These are phyloP conservation scores for Botrytis porri DNA, from an alignment of 2,329 filamentous ascomycete genomes.

Conservation along the genomic window DNA sequence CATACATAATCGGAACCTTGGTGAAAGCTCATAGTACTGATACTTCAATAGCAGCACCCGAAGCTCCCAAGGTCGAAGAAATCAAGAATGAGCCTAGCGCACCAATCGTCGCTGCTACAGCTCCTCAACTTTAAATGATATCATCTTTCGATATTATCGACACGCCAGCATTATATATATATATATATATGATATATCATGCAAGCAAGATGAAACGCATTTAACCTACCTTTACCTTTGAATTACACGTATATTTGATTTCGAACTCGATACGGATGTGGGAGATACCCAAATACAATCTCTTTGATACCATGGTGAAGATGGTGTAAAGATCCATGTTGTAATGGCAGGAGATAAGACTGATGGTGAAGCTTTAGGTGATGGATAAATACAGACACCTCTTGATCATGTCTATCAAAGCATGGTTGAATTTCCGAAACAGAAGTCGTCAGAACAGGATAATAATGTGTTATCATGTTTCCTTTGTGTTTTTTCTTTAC, in stretches of 20 bases:
- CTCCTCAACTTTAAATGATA: conserved; percentile 15
- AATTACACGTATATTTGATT: conserved; percentile 5
- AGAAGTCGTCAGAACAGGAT: conserved; percentile 3
- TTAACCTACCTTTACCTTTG: neutral
- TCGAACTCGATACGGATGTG: neutral
- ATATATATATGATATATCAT: neutral
- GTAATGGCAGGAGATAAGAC: conserved; percentile 32
- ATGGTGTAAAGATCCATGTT: conserved; percentile 20
- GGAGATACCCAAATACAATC: conserved; percentile 15
- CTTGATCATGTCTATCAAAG: neutral
- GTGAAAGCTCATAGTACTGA: conserved; percentile 10
- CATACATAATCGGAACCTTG: conserved; percentile 20
- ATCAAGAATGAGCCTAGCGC: conserved; percentile 19
- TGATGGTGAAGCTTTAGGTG: neutral
- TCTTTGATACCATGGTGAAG: conserved; percentile 25
- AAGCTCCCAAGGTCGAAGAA: conserved; percentile 25
- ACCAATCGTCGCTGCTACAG: conserved; percentile 12
- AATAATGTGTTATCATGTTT: conserved; percentile 16
- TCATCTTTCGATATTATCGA: conserved; percentile 12
- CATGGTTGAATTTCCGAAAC: neutral
- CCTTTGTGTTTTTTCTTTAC: conserved; percentile 15
- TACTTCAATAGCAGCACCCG: conserved; percentile 22
- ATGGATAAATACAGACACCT: neutral
- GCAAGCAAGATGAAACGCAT: neutral
- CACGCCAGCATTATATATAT: neutral